phyloP scores from a whole-genome alignment of 805 yeast species.

The Suhomyces sp. region DNA sequence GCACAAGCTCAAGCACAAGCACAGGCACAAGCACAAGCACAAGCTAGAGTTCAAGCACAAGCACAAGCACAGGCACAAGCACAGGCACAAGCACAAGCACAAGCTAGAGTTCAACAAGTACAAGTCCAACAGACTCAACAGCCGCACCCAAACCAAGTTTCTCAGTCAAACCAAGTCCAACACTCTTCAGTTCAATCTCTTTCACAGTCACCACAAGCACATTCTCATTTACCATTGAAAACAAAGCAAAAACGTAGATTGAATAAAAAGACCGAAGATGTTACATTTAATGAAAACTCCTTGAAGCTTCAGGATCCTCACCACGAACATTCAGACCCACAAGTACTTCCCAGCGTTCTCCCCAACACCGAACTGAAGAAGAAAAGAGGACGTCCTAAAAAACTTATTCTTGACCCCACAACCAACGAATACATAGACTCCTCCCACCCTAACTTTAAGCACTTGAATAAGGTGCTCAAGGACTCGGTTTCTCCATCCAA shows the following conservation, averaged over 20 bases:
- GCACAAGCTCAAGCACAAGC: slow-evolving; percentile 5
- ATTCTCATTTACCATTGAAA: not conserved
- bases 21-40: slow-evolving; percentile 5
- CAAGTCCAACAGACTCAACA: slow-evolving; percentile 13
- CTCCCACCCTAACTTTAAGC: slow-evolving; percentile 40
- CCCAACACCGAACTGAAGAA: slow-evolving; percentile 20
- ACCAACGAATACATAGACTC: slow-evolving; percentile 40
- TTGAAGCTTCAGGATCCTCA: not conserved
- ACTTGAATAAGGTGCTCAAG: slow-evolving; percentile 30
- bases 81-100: slow-evolving; percentile 6
- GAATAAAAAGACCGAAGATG: slow-evolving; percentile 1
- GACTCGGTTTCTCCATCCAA: slow-evolving; percentile 7
- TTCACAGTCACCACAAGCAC: slow-evolving; percentile 6
- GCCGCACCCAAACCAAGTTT: slow-evolving; percentile 17
- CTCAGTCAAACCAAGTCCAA: slow-evolving; percentile 2
- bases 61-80: slow-evolving; percentile 17
- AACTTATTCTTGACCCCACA: slow-evolving; percentile 40
- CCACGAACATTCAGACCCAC: not conserved
- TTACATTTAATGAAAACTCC: not conserved
- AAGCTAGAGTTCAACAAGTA: too few species aligned
- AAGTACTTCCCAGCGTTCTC: not conserved
- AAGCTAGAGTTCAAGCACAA: slow-evolving; percentile 17
- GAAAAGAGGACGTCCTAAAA: slow-evolving; percentile 42
- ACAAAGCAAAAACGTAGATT: slow-evolving; percentile 1
- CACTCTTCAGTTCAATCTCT: slow-evolving; percentile 2